Base-by-base conservation (phyloP, 2,329 filamentous ascomycete genomes). In the Anthostomella pinea region DNA sequence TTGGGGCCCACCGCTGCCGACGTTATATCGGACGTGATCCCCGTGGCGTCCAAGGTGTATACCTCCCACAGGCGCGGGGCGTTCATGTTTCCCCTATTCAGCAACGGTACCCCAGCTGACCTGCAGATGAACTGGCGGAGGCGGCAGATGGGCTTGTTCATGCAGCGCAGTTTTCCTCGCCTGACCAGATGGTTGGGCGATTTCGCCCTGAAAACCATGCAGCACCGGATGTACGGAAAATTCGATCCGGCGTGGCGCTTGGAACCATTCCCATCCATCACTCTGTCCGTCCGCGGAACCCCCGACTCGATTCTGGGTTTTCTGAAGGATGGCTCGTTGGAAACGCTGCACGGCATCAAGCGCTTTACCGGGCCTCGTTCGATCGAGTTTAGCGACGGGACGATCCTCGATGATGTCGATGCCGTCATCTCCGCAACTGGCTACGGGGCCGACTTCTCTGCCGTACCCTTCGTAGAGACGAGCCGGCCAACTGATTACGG, bases 51-150 rank as follows among this genome's bases (percentile, higher is more conserved):
- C 4, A 62, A 67, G 23, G 54, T 69, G 3, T 71, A 65, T 51
- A 45, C 68, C 8, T 65, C 67, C 7, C 67, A 69, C 25, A 61
- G 62, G 0, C 59, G 60, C 2, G 67, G 67, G 3, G 50, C 53
- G 2, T 35, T 64, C 21, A 49, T 69, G 10, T 56, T 69, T 30
- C 50, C 54, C 33, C 48, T 49, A 5, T 49, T 47, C 42, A 31
- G 41, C 11, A 55, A 66, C n/a, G 64, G 65, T 8, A 44, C 46
- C 0, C 63, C 65, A 0, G 50, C 49, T 5, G 64, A 66, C 30
- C 57, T 62, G 13, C 39, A 51, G 20, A 33, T 64, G 20, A 65
- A 60, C 5, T 58, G 56, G 17, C 53, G 60, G 15, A 53, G 58
- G 11, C 51, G 59, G 7, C 53, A 53, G 15, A 48, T 60, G 1